Evolutionary conservation across 768 basidiomycete genomes (phyloP), one percentile per base, ranked within the genome.

Genomic region (Tephrocybe rancida): DNA sequence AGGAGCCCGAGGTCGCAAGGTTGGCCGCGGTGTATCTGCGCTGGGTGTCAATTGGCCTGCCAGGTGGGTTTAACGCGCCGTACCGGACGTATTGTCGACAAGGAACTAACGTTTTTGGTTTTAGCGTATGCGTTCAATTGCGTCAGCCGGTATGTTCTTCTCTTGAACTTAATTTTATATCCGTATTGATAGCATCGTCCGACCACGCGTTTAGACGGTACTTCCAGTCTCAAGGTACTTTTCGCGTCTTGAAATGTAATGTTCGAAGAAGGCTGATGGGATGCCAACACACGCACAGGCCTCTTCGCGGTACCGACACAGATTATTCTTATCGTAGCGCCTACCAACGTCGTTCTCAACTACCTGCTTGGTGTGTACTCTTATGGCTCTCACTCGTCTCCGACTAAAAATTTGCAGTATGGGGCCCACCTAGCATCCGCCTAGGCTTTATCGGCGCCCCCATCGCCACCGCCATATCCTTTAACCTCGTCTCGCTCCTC

Each of bases 371-470:
- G 89, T 89, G 63, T 16, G 73, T 58, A 16, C 16, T 37, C 35
- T 8, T 37, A 9, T 37, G 14, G 35, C 42, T 19, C 16, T 37
- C 24, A n/a, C 5, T 49, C 18, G 14, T 19, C 24, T 11, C 9
- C 35, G 46, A 22, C 37, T 38, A n/a, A 5, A 9, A 21, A 11
- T 32, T 32, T 43, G 18, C 19, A 79, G 91, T 95, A 0, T 94
- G 92, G 92, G 93, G 93, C 1, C 93, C 93, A 0, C 73, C 81
- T 30, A 74, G 83, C 3, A 73, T 97, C 51, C 78, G 89, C 13
- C 75, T 98, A 2, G 95, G 95, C 1, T 99, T 92, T 70, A 84
- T 90, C 47, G 96, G 96, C 13, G 96, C 95, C 3, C 96, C 96
- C 0, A 77, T 98, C 18, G 90, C 95, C 1, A 94, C 94, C 2